Conservation (phyloP, 2,329 filamentous ascomycete genomes). For the Aspergillus pseudonomiae region DNA sequence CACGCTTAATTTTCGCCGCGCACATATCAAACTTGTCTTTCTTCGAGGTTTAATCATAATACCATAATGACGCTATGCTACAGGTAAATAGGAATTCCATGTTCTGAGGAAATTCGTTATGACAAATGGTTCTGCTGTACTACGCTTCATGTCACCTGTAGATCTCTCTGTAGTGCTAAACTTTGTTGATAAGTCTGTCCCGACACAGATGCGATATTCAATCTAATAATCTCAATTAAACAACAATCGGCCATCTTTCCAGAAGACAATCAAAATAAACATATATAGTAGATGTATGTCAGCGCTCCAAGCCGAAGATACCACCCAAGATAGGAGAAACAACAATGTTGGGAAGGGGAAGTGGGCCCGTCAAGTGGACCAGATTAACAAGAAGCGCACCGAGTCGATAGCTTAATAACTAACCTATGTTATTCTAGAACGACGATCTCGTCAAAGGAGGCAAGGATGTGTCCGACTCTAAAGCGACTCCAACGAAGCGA, state of each 20-base stretch:
- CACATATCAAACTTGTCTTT: conserved; percentile 18
- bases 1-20: conserved; percentile 16
- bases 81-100: conserved; percentile 16
- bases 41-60: conserved; percentile 16
- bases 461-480: too few relatives aligned
- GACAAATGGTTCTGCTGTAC: too few relatives aligned
- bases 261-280: not conserved
- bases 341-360: not conserved
- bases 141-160: not conserved
- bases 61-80: conserved; percentile 17
- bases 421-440: not conserved
- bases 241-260: not conserved
- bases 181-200: not conserved
- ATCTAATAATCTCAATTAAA: not conserved
- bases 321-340: not conserved
- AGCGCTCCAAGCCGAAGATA: not conserved
- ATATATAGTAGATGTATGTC: not conserved
- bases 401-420: not conserved
- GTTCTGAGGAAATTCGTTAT: not conserved
- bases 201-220: not conserved
- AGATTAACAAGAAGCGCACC: not conserved
- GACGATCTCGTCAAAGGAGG: not conserved
- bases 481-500: too few relatives aligned
- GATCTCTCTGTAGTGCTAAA: not conserved
- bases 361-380: not conserved